phyloP scores from a whole-genome alignment of 805 yeast genomes.

The Ogataea henricii region DNA sequence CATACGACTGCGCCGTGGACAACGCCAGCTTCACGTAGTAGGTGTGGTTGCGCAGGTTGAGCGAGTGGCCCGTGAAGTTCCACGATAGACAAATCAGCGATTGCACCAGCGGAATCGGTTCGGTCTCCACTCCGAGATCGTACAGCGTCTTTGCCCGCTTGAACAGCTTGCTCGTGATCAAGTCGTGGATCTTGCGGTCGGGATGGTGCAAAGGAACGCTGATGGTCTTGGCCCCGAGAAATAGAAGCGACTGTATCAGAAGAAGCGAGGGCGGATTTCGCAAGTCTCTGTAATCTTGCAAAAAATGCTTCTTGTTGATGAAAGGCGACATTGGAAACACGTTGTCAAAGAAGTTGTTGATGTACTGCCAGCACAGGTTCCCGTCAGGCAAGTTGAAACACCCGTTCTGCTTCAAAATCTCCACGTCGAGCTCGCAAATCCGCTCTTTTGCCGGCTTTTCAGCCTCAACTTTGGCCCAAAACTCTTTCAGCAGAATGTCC shows the following conservation, averaged over 20 bases:
- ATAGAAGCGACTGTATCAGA: slow-evolving; percentile 60
- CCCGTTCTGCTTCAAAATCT: slow-evolving; percentile 61
- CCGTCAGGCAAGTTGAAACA: slow-evolving; percentile 67
- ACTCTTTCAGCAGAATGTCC: slow-evolving; percentile 14
- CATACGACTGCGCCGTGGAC: slow-evolving; percentile 71
- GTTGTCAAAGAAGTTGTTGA: slow-evolving; percentile 59
- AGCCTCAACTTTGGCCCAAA: slow-evolving; percentile 9
- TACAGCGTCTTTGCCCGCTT: slow-evolving; percentile 62
- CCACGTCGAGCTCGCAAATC: slow-evolving; percentile 50
- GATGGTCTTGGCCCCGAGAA: slow-evolving; percentile 65
- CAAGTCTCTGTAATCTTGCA: slow-evolving; percentile 56
- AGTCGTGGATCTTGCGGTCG: slow-evolving; percentile 53
- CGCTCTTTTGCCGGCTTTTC: slow-evolving; percentile 15
- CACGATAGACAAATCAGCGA: slow-evolving; percentile 62
- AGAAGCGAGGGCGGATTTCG: slow-evolving; percentile 61
- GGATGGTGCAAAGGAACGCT: slow-evolving; percentile 43
- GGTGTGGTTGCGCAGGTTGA: slow-evolving; percentile 65
- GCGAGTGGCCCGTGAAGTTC: slow-evolving; percentile 77
- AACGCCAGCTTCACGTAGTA: slow-evolving; percentile 74
- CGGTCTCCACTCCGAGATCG: slow-evolving; percentile 66
- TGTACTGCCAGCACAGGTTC: slow-evolving; percentile 59
- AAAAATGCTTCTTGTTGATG: slow-evolving; percentile 60
- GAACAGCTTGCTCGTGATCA: slow-evolving; percentile 32
- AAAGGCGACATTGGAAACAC: slow-evolving; percentile 71
- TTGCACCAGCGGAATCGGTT: slow-evolving; percentile 59